Conservation (phyloP, 352 stramenopile species). For the Saprolegnia diclina region DNA sequence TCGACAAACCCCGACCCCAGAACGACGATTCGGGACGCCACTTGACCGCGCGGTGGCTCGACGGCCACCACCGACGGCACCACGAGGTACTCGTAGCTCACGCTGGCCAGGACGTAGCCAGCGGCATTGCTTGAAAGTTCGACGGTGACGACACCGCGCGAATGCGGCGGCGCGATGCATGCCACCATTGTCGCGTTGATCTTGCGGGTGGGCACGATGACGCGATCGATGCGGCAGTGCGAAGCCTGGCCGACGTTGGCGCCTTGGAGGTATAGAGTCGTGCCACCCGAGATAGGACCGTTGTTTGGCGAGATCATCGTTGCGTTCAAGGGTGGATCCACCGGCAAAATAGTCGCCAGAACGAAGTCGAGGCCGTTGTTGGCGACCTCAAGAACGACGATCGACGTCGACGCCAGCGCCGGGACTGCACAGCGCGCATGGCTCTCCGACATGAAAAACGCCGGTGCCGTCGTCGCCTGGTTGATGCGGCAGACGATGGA, state of each 20-base stretch:
- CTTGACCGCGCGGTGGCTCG: slow-evolving; percentile 6
- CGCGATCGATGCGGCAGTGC: slow-evolving; percentile 30
- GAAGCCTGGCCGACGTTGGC: slow-evolving; percentile 34
- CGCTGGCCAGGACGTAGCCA: slow-evolving; percentile 7
- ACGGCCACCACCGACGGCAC: slow-evolving; percentile 12
- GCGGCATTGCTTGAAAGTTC: slow-evolving; percentile 15
- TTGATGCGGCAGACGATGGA: slow-evolving; percentile 28
- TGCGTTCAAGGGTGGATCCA: slow-evolving; percentile 32
- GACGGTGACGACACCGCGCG: slow-evolving; percentile 5
- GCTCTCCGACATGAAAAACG: slow-evolving; percentile 18
- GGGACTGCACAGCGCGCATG: slow-evolving; percentile 18
- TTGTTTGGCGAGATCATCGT: slow-evolving; percentile 35
- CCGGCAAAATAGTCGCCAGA: slow-evolving; percentile 1
- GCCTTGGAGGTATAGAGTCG: slow-evolving; percentile 52
- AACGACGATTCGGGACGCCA: background rate
- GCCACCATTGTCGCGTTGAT: slow-evolving; percentile 3
- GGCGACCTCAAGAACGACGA: slow-evolving; percentile 30
- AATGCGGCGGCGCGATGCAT: slow-evolving; percentile 21
- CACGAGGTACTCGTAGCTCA: background rate
- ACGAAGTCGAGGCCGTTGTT: slow-evolving; percentile 39
- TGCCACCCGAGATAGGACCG: slow-evolving; percentile 53
- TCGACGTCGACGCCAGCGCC: background rate
- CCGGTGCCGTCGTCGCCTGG: background rate
- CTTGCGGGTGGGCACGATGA: background rate
- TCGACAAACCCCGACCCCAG: background rate